Evolutionary conservation across 768 basidiomycete genomes (phyloP), one percentile per base, ranked within the genome.

Genomic region (Cystobasidiopsis lactophilus): DNA sequence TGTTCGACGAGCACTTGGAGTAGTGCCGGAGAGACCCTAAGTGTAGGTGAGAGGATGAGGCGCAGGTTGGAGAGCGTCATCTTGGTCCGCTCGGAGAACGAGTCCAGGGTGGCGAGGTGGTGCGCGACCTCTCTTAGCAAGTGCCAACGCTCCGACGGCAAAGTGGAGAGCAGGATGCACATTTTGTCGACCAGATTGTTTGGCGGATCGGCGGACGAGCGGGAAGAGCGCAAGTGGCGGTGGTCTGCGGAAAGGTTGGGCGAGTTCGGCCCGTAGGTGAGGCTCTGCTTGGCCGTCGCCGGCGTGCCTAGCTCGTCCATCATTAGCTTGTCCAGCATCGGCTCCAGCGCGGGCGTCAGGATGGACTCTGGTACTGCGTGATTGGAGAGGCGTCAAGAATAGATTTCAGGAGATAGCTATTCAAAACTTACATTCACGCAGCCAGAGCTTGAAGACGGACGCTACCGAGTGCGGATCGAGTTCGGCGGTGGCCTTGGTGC

Each of bases 11-110:
- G 44, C 2, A 61, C 23, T 19, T 52, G 44, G 5, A 63, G 40
- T 51, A 63, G 54, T 1, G 52, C 58, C 1, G 62, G 62, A 14
- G 39, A 54, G 5, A 63, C 38, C 5, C 58, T 23, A 9, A 63
- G 33, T 0, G 62, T 63, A n/a, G 62, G 62, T 3, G 50, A 53
- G 4, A 63, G 40, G 49, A 63, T 61, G 19, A 63, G 46, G 23
- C 54, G 39, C 13, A 63, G 44, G 38, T 63, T 63, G 9, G 46
- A 31, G 13, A 63, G 50, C 3, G 55, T 57, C 62, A 63, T 63
- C 54, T 61, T 61, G 46, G 56, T 63, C 13, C 23, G 37, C 3
- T 18, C 33, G 2, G 57, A 40, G 40, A 57, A 45, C 2, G 44
- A 38, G 3, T 52, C 40, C 1, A 63, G 40, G 14, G 52, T 43